Conservation (phyloP, 371 early-diverging fungal species). For the Entomophthora muscae region DNA sequence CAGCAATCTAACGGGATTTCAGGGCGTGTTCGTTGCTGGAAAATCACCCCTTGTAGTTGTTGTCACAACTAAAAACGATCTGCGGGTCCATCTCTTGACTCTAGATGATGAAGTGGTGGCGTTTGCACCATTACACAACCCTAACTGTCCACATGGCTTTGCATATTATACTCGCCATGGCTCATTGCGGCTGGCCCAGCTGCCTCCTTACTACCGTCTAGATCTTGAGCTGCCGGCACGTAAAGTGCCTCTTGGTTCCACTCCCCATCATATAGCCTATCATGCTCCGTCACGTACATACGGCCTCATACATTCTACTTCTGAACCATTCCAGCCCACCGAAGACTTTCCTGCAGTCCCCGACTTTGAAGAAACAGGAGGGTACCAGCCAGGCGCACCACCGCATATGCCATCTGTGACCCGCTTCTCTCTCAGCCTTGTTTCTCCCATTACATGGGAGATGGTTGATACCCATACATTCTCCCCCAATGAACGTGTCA, state of each 20-base stretch:
- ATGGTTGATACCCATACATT: slow-evolving; percentile 67
- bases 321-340: slow-evolving; percentile 36
- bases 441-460: slow-evolving; percentile 92
- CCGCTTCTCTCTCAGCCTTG: slow-evolving; percentile 51
- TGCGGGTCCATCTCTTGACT: slow-evolving; percentile 67
- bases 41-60: slow-evolving; percentile 65
- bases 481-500: slow-evolving; percentile 73
- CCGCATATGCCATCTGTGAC: neutral
- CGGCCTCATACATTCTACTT: slow-evolving; percentile 47
- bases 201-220: slow-evolving; percentile 2
- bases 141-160: slow-evolving; percentile 66
- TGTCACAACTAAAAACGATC: slow-evolving; percentile 35
- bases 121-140: slow-evolving; percentile 69
- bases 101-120: slow-evolving; percentile 39
- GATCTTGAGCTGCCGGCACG: slow-evolving; percentile 76
- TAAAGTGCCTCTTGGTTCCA: slow-evolving; percentile 51
- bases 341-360: slow-evolving; percentile 26
- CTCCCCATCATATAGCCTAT: slow-evolving; percentile 57
- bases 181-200: neutral
- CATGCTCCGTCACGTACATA: slow-evolving; percentile 69
- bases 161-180: slow-evolving; percentile 32
- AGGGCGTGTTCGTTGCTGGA: slow-evolving; percentile 78
- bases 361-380: neutral
- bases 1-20: neutral
- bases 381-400: neutral